These are phyloP conservation scores for Lentinus brumalis DNA, from an alignment of 768 basidiomycete species.

Conservation along the genomic window DNA sequence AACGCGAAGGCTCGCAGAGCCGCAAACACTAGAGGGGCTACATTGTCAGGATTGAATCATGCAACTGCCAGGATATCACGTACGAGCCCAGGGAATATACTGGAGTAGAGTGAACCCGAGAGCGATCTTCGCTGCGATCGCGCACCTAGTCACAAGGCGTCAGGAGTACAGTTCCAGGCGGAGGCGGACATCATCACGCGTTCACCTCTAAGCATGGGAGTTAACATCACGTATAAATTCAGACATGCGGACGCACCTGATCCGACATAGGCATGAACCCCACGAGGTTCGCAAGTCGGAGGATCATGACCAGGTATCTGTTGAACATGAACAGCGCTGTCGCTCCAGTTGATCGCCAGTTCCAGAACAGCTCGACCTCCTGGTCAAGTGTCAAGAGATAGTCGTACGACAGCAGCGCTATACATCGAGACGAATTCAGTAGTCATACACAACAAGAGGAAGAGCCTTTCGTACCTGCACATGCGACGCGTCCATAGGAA, in stretches of 20 bases:
- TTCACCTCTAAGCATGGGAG: background rate
- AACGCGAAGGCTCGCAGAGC: background rate
- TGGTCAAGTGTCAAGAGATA: background rate
- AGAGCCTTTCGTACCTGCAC: too few species aligned
- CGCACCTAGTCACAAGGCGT: background rate
- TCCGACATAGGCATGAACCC: background rate
- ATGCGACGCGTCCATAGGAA: too few species aligned
- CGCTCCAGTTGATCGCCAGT: background rate
- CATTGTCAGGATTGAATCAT: background rate
- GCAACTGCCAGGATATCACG: background rate
- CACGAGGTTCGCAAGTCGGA: background rate
- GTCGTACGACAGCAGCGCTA: background rate
- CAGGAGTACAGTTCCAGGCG: background rate
- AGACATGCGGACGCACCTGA: background rate
- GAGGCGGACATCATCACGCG: background rate
- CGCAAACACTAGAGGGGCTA: background rate
- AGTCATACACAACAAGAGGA: too few species aligned
- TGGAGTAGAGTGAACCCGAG: background rate
- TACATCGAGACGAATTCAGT: background rate
- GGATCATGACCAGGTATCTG: background rate
- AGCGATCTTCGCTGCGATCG: background rate
- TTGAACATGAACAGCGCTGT: background rate
- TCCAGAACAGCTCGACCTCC: background rate
- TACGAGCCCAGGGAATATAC: background rate
- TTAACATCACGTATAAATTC: background rate